Evolutionary conservation across 495 filamentous ascomycete species (phyloP), one percentile per base, ranked within the genome.

Genomic region (Sporormia fimetaria): DNA sequence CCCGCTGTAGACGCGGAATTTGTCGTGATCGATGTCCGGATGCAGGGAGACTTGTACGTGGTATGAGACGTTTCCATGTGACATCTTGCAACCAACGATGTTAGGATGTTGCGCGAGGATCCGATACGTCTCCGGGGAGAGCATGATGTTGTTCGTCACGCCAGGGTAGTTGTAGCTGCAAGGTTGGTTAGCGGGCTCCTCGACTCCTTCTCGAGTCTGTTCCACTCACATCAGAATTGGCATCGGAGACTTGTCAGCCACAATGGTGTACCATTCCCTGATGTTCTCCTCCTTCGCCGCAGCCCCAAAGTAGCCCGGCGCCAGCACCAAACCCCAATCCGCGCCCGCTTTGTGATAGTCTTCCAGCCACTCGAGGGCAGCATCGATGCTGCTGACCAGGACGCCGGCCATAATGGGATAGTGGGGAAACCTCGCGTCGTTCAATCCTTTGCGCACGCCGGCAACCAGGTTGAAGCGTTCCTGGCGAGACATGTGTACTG

Each of bases 331-430:
- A 12, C 74, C 80, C 68, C 71, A 82, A 37, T 77, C 66, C 9
- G 70, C 72, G 10, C 78, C 75, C 0, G 78, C 80, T 8, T 68
- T 60, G 12, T 66, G 65, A 7, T 72, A 71, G 33, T 70, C 70
- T 15, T 61, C 52, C 38, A 81, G 55, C 60, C 74, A 66, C 52
- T 74, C 62, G 6, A 82, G 56, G 15, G 73, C 75, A 51, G 80
- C 80, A 8, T 71, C 73, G 38, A 83, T 65, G 23, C 67, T 72
- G 43, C 78, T 73, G 0, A 70, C 71, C 7, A 78, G 64, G 0
- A 77, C 78, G 1, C 79, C 80, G 0, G 78, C 80, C 57, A 83
- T 79, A 25, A 83, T 59, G 0, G 79, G 79, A 38, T 76, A 78
- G 46, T 73, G 65, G 12, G 60, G 61, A 57, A 65, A 79, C 3